These are phyloP conservation scores for Striga asiatica DNA, from an alignment of 257 asterid genomes.

Conservation along the genomic window DNA sequence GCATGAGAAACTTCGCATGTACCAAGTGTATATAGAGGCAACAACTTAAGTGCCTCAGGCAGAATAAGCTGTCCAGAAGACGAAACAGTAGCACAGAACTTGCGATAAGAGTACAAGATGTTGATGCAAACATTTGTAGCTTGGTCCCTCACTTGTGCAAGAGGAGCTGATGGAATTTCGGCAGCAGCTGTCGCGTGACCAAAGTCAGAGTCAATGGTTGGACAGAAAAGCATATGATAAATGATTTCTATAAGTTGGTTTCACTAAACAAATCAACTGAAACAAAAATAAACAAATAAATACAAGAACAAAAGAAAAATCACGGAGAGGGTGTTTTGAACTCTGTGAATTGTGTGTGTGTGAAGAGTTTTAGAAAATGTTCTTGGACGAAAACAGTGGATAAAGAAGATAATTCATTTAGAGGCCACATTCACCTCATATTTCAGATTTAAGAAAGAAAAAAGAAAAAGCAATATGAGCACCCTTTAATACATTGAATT, in stretches of 20 bases:
- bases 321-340: no score
- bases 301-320: no score
- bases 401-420: slow-evolving; percentile 2
- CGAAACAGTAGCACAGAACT: slow-evolving; percentile 91
- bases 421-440: background rate
- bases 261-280: background rate
- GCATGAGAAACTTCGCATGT: slow-evolving; percentile 22
- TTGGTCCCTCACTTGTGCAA: slow-evolving; percentile 78
- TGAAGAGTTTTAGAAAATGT: no score
- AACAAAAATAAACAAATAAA: slow-evolving; percentile 7
- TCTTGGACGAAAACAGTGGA: background rate
- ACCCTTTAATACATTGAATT: no score
- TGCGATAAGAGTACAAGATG: slow-evolving; percentile 81
- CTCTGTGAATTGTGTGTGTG: no score
- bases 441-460: no score
- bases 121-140: slow-evolving; percentile 80
- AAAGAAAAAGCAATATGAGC: slow-evolving; percentile 6
- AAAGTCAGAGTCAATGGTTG: slow-evolving; percentile 10
- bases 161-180: slow-evolving; percentile 77
- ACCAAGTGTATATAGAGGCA: slow-evolving; percentile 95
- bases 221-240: background rate
- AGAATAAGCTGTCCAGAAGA: slow-evolving; percentile 92
- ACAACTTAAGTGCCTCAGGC: slow-evolving; percentile 93
- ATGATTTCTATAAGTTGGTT: background rate
- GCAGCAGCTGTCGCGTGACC: slow-evolving; percentile 54